Percentiles rank a stretch among this genome's conserved stretches.
Conservation (phyloP, 2,329 filamentous ascomycete species). For the Fusarium avenaceum region DNA sequence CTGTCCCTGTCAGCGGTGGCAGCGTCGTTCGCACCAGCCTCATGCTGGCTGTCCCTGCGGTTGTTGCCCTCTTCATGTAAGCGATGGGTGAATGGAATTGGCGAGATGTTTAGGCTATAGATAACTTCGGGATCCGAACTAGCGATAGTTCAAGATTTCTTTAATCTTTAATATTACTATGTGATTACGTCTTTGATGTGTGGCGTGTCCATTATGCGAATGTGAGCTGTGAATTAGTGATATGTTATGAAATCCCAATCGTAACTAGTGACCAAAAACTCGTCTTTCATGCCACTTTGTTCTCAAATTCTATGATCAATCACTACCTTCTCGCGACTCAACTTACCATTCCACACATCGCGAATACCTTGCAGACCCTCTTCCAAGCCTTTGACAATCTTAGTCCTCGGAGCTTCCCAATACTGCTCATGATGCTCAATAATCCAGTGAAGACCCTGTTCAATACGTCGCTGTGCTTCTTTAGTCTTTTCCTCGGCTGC, state of each 20-base stretch:
- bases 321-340: slow-evolving; percentile 12
- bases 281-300: too few species aligned
- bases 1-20: slow-evolving; percentile 31
- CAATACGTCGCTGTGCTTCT: slow-evolving; percentile 5
- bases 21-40: slow-evolving; percentile 27
- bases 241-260: too few species aligned
- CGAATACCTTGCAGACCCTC: slow-evolving; percentile 13
- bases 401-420: slow-evolving; percentile 8
- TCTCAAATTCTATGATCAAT: slow-evolving; percentile 1
- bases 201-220: too few species aligned
- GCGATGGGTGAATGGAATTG: slow-evolving; percentile 11
- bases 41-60: slow-evolving; percentile 29
- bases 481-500: neutral
- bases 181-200: neutral
- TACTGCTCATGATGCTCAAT: slow-evolving; percentile 4
- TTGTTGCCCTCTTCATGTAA: slow-evolving; percentile 35
- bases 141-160: slow-evolving; percentile 19
- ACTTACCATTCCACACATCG: slow-evolving; percentile 15
- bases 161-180: slow-evolving; percentile 31
- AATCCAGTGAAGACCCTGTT: slow-evolving; percentile 4
- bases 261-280: too few species aligned
- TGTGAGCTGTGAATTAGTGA: too few species aligned
- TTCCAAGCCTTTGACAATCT: slow-evolving; percentile 2
- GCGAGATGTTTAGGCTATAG: slow-evolving; percentile 8
- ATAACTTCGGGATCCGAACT: slow-evolving; percentile 2